phyloP scores from a whole-genome alignment of 805 yeast species.

The Monosporozyma servazzii region DNA sequence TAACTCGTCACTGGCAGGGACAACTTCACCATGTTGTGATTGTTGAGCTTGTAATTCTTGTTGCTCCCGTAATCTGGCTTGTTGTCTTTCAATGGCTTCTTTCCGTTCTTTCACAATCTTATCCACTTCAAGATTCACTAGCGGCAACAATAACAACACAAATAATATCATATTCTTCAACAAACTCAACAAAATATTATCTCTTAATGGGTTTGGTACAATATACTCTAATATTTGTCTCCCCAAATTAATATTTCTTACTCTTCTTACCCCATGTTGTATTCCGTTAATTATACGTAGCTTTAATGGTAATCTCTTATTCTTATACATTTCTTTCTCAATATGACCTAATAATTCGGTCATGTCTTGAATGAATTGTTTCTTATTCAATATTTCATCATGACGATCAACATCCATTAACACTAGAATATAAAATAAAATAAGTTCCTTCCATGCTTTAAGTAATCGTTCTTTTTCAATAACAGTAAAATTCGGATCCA shows the following conservation, averaged over 20 bases:
- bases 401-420: not conserved
- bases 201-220: constrained; percentile 17
- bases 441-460: not conserved
- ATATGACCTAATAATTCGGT: not conserved
- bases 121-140: constrained; percentile 10
- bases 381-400: not conserved
- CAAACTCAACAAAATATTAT: constrained; percentile 11
- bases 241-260: not conserved
- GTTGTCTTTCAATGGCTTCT: not conserved
- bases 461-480: no score
- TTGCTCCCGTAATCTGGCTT: not conserved
- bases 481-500: not conserved
- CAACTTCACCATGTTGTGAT: not conserved
- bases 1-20: not conserved
- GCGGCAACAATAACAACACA: constrained; percentile 18
- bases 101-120: constrained; percentile 4
- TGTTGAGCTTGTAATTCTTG: not conserved
- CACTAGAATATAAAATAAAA: not conserved
- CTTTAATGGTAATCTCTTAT: not conserved
- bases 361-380: not conserved
- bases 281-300: not conserved
- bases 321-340: not conserved
- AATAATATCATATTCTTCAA: constrained; percentile 19
- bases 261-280: not conserved
- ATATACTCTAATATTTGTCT: constrained; percentile 9